phyloP scores from a whole-genome alignment of 176 grass and related monocot genomes.

The Carex littledalei region DNA sequence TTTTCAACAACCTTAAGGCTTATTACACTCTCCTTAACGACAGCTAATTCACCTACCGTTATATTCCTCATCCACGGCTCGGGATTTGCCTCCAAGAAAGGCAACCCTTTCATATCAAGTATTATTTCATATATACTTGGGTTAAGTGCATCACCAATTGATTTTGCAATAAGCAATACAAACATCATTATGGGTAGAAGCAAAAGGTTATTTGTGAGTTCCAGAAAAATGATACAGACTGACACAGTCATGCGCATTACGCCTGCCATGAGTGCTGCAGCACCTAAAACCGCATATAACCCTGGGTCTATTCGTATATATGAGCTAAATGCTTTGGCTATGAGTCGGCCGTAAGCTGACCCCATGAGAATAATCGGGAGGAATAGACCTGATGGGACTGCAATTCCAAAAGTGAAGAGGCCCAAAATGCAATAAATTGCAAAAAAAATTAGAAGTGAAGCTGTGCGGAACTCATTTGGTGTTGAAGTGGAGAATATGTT shows the following conservation, averaged over 20 bases:
- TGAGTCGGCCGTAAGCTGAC: conserved; percentile 78
- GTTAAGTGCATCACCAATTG: conserved; percentile 74
- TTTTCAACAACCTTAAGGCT: conserved; percentile 58
- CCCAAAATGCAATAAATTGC: conserved; percentile 70
- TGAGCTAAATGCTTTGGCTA: conserved; percentile 27
- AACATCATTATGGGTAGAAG: conserved; percentile 95
- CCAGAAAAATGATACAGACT: conserved; percentile 92
- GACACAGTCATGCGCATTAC: conserved; percentile 98
- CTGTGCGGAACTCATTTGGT: conserved; percentile 50
- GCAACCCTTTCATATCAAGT: conserved; percentile 81
- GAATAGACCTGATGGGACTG: conserved; percentile 87
- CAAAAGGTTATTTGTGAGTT: conserved; percentile 88
- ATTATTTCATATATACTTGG: conserved; percentile 99
- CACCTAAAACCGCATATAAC: conserved; percentile 81
- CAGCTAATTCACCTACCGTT: conserved; percentile 63
- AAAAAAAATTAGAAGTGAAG: conserved; percentile 85
- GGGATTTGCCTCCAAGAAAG: conserved; percentile 71
- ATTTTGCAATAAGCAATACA: conserved; percentile 90
- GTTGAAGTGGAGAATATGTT: conserved; percentile 94
- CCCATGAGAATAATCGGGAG: conserved; percentile 99
- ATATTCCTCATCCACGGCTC: conserved; percentile 96
- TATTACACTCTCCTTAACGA: conserved; percentile 43
- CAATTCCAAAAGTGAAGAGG: conserved; percentile 93
- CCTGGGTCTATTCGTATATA: conserved; percentile 64
- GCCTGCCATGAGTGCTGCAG: conserved; percentile 82